Evolutionary conservation across 2,329 filamentous ascomycete species (phyloP).

Genomic region (Biscogniauxia marginata): DNA sequence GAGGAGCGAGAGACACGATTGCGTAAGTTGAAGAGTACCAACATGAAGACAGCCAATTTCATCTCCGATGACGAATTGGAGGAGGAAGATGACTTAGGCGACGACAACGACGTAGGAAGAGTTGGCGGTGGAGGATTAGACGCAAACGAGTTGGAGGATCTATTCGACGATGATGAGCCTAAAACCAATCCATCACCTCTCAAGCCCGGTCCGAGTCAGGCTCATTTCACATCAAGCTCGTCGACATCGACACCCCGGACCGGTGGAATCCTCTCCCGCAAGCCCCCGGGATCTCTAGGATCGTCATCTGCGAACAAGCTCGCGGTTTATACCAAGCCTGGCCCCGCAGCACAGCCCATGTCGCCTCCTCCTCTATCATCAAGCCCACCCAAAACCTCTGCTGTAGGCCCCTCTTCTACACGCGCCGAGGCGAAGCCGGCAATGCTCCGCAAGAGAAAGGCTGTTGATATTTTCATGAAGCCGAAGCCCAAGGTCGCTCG

Average conservation of each 20-base stretch:
- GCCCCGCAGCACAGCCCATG: background rate
- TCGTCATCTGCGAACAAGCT: background rate
- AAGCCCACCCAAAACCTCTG: conserved; percentile 4
- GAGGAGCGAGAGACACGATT: conserved; percentile 40
- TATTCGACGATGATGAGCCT: conserved; percentile 20
- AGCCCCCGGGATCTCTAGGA: background rate
- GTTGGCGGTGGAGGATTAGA: conserved; percentile 13
- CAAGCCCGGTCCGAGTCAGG: conserved; percentile 11
- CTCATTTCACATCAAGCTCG: background rate
- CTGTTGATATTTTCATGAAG: conserved; percentile 50
- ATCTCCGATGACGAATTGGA: conserved; percentile 42
- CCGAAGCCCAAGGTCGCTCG: conserved; percentile 38
- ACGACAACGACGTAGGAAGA: conserved; percentile 34
- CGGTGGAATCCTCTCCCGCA: conserved; percentile 2
- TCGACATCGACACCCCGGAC: background rate
- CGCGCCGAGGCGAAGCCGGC: conserved; percentile 7
- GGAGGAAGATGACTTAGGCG: conserved; percentile 18
- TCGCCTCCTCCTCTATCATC: conserved; percentile 6
- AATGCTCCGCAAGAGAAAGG: conserved; percentile 41
- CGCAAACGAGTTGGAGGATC: conserved; percentile 12
- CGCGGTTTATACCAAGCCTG: background rate
- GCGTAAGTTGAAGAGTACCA: conserved; percentile 32
- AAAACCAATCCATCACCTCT: conserved; percentile 1
- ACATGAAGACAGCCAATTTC: conserved; percentile 32
- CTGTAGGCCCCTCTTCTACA: conserved; percentile 4